phyloP scores from a whole-genome alignment of 768 basidiomycete species.

The Trametes gibbosa region DNA sequence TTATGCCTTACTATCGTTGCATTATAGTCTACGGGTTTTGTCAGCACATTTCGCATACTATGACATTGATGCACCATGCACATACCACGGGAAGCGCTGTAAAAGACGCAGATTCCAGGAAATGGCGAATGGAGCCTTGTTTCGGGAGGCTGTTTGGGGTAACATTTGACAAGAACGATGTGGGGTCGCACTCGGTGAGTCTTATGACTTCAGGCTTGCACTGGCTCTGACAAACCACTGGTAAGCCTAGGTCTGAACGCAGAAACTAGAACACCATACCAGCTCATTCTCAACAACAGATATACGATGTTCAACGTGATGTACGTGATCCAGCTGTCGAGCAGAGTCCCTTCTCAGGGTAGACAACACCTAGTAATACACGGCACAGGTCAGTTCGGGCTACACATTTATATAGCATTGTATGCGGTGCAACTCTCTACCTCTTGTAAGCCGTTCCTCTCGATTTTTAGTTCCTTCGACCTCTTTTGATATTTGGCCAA shows the following conservation, averaged over 20 bases:
- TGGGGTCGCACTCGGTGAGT: too few species aligned
- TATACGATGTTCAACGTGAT: too few species aligned
- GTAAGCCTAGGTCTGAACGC: neutral
- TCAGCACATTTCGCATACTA: neutral
- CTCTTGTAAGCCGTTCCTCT: too few species aligned
- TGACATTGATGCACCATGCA: neutral
- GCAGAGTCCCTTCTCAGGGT: too few species aligned
- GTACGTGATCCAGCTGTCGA: too few species aligned
- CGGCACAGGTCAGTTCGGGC: too few species aligned
- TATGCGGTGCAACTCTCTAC: too few species aligned
- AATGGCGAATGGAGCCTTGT: neutral
- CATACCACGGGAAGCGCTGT: neutral
- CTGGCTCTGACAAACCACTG: neutral
- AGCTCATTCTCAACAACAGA: neutral
- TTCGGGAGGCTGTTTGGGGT: neutral
- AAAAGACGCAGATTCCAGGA: neutral
- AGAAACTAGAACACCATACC: neutral
- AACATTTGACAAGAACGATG: neutral
- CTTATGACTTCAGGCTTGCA: too few species aligned
- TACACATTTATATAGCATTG: too few species aligned
- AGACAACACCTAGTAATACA: too few species aligned
- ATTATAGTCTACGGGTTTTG: neutral
- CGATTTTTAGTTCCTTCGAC: too few species aligned
- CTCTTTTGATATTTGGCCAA: too few species aligned
- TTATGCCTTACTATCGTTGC: neutral